phyloP scores from a whole-genome alignment of 345 rosid species.

The Erucastrum elatum region DNA sequence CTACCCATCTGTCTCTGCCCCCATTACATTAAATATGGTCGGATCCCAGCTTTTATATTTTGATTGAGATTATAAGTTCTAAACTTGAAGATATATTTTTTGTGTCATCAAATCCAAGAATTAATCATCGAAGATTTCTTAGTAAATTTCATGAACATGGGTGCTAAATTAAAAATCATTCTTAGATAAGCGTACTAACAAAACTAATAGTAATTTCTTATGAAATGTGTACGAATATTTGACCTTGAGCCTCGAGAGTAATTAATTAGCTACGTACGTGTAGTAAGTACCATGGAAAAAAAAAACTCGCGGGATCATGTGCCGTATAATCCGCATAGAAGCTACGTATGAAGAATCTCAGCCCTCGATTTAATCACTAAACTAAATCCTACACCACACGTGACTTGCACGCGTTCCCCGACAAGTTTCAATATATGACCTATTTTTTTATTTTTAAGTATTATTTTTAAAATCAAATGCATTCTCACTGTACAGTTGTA shows the following conservation, averaged over 20 bases:
- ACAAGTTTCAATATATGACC: constrained; percentile 30
- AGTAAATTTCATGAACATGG: constrained; percentile 18
- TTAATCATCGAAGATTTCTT: constrained; percentile 2
- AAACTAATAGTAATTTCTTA: not conserved
- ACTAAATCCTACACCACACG: constrained; percentile 40
- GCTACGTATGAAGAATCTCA: constrained; percentile 42
- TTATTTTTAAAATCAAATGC: too few species aligned
- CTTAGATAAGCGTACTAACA: constrained; percentile 15
- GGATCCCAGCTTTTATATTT: not conserved
- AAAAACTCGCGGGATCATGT: constrained; percentile 33
- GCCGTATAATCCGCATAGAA: constrained; percentile 53
- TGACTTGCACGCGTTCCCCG: constrained; percentile 39
- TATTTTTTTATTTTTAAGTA: not conserved
- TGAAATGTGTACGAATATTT: constrained; percentile 6
- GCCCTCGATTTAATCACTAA: constrained; percentile 37
- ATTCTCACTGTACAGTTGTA: constrained; percentile 28
- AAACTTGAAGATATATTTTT: not conserved
- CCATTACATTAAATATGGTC: not conserved
- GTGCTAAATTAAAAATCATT: constrained; percentile 2
- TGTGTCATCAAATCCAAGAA: not conserved
- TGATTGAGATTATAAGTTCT: not conserved
- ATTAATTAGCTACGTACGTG: not conserved
- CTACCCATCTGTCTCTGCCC: constrained; percentile 28
- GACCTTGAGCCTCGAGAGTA: not conserved
- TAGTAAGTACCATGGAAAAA: constrained; percentile 23